Evolutionary conservation across 2,329 filamentous ascomycete genomes (phyloP).

Genomic region (Ophiostoma quercus): DNA sequence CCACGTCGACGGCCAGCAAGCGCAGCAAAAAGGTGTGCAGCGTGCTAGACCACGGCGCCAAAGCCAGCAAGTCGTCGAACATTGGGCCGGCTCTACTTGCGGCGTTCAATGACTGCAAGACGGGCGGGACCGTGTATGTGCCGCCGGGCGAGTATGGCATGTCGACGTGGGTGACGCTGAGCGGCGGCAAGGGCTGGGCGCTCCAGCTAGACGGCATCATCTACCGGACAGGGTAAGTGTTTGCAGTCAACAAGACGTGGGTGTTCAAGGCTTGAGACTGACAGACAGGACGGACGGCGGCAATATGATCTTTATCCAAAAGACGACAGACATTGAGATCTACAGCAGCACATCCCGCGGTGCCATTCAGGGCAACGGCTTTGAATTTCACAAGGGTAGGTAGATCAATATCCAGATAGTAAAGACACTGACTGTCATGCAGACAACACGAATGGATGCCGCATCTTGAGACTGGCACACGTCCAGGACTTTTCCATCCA

Average conservation of each 20-base stretch:
- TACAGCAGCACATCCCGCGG: constrained; percentile 41
- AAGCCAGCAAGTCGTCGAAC: background rate
- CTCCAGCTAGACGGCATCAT: constrained; percentile 28
- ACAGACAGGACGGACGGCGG: constrained; percentile 21
- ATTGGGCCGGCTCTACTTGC: background rate
- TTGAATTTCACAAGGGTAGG: constrained; percentile 38
- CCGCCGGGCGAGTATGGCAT: constrained; percentile 28
- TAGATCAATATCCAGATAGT: background rate
- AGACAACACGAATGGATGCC: background rate
- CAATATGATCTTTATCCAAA: constrained; percentile 30
- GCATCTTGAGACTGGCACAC: constrained; percentile 25
- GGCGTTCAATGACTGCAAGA: constrained; percentile 1
- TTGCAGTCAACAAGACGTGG: too few species aligned
- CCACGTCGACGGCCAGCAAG: constrained; percentile 31
- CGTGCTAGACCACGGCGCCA: constrained; percentile 46
- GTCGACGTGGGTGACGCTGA: constrained; percentile 28
- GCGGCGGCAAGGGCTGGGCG: constrained; percentile 24
- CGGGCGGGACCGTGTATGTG: constrained; percentile 25
- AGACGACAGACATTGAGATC: constrained; percentile 43
- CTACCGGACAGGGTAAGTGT: constrained; percentile 26
- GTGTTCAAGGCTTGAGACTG: background rate
- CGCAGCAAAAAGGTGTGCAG: constrained; percentile 39
- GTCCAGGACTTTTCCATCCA: constrained; percentile 45
- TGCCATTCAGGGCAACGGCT: constrained; percentile 47
- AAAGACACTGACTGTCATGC: background rate